Base-by-base conservation (phyloP, 164 flowering plant genomes). In the Brasenia schreberi region DNA sequence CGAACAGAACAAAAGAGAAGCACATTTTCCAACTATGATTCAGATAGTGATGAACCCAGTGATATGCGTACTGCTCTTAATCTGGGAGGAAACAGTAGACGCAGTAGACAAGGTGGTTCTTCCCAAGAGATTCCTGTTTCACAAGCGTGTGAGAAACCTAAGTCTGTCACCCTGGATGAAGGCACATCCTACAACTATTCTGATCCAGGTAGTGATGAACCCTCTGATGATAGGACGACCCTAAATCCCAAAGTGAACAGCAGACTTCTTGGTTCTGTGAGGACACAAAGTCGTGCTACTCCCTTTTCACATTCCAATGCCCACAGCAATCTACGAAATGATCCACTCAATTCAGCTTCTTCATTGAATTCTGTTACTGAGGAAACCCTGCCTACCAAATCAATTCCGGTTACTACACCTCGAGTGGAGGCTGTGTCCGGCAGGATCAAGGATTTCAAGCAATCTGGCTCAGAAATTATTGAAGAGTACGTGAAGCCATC, bases 301-400 rank as follows among this genome's bases (percentile, higher is more conserved):
- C 56, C 56, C 9, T 49, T 49, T 49, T 6, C 56, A 49, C 56
- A 49, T 9, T 9, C 4, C 56, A 49, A 9, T 9, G 16, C 56
- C 56, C 10, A 9, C 16, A 49, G 56, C 12, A 49, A 49, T 49
- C 56, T 14, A 49, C 4, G 9, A 14, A 9, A 9, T 49, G 56
- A 4, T 49, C 12, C 10, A 49, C 16, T 49, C 10, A 14, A 49
- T 49, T 9, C 56, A 49, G 16, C 9, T 49, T 6, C 56, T 49
- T 49, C 56, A 9, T 49, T 49, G 10, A 16, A 49, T 14, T 49
- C 56, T 14, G 56, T 49, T 49, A 49, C 12, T 49, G 56, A 49
- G 70, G 65, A 78, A 67, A 43, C 23, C 76, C n/a, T 72, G 74
- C 62, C 19, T 70, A n/a, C 66, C 56, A 10, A 65, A 66, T 61